Percentiles rank a stretch among this genome's conserved stretches.
Evolutionary conservation across 176 grass and related monocot species (phyloP).

Genomic region (Oryza officinalis): DNA sequence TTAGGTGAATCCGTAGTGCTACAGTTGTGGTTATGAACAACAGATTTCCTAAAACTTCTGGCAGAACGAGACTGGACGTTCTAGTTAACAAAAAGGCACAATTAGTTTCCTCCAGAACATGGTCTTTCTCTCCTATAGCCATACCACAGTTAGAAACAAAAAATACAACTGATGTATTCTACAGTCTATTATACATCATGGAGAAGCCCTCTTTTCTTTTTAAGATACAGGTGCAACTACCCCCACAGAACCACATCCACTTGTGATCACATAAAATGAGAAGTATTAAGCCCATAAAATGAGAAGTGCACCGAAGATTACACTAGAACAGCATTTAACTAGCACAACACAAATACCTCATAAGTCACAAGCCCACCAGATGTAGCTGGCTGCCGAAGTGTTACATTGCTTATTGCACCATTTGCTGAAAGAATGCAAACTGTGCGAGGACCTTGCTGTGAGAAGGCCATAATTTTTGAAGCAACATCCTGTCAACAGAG

Average conservation of each 20-base stretch:
- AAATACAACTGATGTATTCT: neutral
- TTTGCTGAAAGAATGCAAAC: conserved; percentile 98
- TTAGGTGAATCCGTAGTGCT: neutral
- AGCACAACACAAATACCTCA: conserved; percentile 56
- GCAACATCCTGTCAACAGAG: conserved; percentile 78
- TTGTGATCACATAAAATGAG: neutral
- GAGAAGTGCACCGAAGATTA: neutral
- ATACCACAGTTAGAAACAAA: neutral
- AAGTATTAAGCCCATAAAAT: neutral
- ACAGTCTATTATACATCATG: neutral
- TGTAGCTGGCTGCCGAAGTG: conserved; percentile 91
- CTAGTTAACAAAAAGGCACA: neutral
- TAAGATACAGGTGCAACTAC: neutral
- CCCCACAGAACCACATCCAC: neutral
- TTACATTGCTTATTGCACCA: conserved; percentile 95
- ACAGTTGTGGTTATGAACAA: neutral
- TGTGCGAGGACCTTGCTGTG: conserved; percentile 94
- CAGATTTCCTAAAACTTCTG: neutral
- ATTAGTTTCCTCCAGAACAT: conserved; percentile 8
- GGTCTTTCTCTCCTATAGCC: neutral
- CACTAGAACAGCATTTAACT: neutral
- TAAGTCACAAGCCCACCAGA: conserved; percentile 97
- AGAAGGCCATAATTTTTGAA: conserved; percentile 99
- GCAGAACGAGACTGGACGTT: neutral
- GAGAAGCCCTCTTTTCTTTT: neutral